phyloP scores from a whole-genome alignment of 176 grass and related monocot species.

The Ananas comosus region DNA sequence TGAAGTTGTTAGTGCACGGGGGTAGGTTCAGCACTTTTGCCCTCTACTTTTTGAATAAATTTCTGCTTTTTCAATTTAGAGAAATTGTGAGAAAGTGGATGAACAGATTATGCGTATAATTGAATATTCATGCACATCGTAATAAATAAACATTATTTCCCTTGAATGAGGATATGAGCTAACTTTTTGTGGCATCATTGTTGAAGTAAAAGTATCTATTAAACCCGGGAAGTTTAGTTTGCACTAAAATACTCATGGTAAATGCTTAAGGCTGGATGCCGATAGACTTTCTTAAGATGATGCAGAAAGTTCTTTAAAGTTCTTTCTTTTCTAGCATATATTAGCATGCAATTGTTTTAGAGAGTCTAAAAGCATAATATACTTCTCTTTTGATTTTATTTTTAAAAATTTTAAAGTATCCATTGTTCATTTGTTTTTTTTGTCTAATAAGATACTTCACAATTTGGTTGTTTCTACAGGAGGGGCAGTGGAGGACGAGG shows the following conservation, averaged over 20 bases:
- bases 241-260: not conserved
- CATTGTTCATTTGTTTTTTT: not conserved
- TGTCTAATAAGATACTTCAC: not conserved
- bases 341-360: not conserved
- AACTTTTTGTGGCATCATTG: not conserved
- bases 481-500: slow-evolving; percentile 85
- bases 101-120: not conserved
- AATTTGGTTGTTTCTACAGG: slow-evolving; percentile 36
- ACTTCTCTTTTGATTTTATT: not conserved
- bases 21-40: slow-evolving; percentile 30
- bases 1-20: slow-evolving; percentile 96
- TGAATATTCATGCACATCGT: too few relatives aligned
- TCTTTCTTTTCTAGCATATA: not conserved
- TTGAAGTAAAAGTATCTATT: not conserved
- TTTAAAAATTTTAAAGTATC: not conserved
- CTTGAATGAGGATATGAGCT: not conserved
- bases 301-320: not conserved
- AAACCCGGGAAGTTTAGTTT: not conserved
- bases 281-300: not conserved
- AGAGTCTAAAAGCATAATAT: not conserved
- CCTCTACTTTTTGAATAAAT: not conserved
- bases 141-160: not conserved
- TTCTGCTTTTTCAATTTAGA: not conserved
- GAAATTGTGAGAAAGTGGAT: not conserved
- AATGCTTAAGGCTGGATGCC: too few relatives aligned